Conservation (phyloP, 192 early-diverging fungal species). For the Umbelopsis isabellina region DNA sequence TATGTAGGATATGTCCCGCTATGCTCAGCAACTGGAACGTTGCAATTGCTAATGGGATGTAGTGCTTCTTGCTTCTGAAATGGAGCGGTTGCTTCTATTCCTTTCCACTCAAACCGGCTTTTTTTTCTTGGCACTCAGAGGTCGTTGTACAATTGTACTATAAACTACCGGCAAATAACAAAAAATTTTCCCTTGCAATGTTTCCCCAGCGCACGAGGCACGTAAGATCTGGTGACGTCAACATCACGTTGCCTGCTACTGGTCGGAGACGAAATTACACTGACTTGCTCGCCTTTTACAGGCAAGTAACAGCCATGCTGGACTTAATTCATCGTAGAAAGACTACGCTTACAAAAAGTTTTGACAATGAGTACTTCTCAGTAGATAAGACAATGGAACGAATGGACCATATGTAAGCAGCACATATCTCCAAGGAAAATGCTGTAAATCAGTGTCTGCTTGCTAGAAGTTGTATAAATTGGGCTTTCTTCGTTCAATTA, state of each 20-base stretch:
- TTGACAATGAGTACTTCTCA: too few species aligned
- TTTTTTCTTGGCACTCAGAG: conserved; percentile 24
- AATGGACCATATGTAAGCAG: too few species aligned
- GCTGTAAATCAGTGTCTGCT: too few species aligned
- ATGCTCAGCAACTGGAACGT: conserved; percentile 24
- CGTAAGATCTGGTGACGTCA: conserved; percentile 2
- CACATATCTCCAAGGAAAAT: too few species aligned
- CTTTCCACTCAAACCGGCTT: conserved; percentile 23
- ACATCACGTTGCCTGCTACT: background rate
- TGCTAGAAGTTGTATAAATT: too few species aligned
- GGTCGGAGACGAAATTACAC: background rate
- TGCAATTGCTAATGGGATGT: conserved; percentile 19
- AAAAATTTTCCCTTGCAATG: conserved; percentile 14
- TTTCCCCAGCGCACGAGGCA: background rate
- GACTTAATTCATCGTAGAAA: too few species aligned
- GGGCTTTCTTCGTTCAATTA: too few species aligned
- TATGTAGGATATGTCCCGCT: conserved; percentile 22
- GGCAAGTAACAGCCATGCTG: too few species aligned
- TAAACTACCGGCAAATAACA: conserved; percentile 2
- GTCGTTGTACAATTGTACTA: conserved; percentile 23
- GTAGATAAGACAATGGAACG: too few species aligned
- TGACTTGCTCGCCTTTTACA: too few species aligned
- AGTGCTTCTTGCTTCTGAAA: conserved; percentile 23
- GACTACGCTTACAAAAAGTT: too few species aligned
- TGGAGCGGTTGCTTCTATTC: conserved; percentile 23